Evolutionary conservation across 768 basidiomycete species (phyloP).

Genomic region (Epithele typhae): DNA sequence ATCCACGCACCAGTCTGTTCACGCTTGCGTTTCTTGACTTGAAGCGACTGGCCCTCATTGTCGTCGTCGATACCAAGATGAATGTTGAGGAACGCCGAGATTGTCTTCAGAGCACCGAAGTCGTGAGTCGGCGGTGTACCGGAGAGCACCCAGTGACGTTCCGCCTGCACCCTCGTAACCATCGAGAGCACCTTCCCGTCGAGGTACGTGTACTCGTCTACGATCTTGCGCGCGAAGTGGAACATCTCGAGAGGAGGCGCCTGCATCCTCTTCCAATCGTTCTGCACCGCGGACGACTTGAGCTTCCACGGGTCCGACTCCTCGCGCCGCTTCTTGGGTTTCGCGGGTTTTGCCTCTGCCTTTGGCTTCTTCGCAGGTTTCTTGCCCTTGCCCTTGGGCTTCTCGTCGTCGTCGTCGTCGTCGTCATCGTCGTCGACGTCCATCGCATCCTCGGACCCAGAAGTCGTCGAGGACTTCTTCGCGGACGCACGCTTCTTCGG

Average conservation of each 20-base stretch:
- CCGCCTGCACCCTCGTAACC: conserved; percentile 70
- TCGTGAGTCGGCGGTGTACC: conserved; percentile 93
- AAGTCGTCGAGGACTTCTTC: conserved; percentile 15
- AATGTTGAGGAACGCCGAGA: conserved; percentile 82
- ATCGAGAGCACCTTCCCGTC: conserved; percentile 75
- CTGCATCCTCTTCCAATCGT: conserved; percentile 76
- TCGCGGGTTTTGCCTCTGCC: conserved; percentile 30
- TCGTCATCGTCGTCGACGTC: conserved; percentile 21
- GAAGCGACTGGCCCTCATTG: conserved; percentile 60
- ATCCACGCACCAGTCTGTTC: conserved; percentile 76
- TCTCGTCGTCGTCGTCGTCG: conserved; percentile 9
- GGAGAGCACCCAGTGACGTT: conserved; percentile 92
- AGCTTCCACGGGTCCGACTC: conserved; percentile 78
- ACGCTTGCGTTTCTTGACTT: conserved; percentile 74
- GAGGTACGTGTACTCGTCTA: conserved; percentile 94
- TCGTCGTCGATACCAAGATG: conserved; percentile 92
- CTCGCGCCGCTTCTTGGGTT: conserved; percentile 60
- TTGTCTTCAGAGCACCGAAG: conserved; percentile 87
- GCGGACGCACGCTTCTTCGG: conserved; percentile 8
- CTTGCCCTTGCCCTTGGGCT: conserved; percentile 16
- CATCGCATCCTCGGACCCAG: conserved; percentile 18
- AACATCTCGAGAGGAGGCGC: conserved; percentile 90
- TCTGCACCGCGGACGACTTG: conserved; percentile 50
- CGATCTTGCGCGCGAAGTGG: conserved; percentile 82
- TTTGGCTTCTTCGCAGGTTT: conserved; percentile 40